Percentiles rank a stretch among this genome's conserved stretches.
phyloP scores from a whole-genome alignment of 352 stramenopile species.

The Phytophthora boehmeriae region DNA sequence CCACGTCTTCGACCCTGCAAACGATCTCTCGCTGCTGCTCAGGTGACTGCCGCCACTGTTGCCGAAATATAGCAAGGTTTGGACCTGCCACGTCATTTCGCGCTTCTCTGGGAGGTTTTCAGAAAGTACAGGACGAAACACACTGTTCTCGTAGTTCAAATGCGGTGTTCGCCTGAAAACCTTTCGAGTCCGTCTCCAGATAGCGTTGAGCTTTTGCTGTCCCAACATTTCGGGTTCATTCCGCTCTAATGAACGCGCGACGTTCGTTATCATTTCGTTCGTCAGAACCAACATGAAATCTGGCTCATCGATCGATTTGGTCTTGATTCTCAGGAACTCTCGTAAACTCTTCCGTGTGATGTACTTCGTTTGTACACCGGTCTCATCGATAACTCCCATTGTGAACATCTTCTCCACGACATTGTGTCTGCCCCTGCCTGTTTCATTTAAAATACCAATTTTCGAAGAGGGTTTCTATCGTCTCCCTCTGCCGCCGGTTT shows the following conservation, averaged over 20 bases:
- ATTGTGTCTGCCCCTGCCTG: not conserved
- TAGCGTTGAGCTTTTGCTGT: constrained; percentile 7
- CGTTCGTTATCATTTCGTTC: constrained; percentile 4
- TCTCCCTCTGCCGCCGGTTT: too few relatives aligned
- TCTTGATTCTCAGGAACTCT: constrained; percentile 8
- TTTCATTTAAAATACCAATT: not conserved
- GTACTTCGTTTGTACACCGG: not conserved
- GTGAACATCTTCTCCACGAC: constrained; percentile 2
- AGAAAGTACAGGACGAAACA: constrained; percentile 2
- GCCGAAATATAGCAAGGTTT: constrained; percentile 11
- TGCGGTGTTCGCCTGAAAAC: not conserved
- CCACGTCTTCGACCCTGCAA: not conserved
- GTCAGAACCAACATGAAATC: constrained; percentile 14
- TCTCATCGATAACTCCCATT: not conserved
- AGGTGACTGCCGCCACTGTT: not conserved
- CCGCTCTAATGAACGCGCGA: not conserved
- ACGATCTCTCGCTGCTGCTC: constrained; percentile 15
- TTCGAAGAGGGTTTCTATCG: too few relatives aligned
- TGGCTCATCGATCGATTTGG: not conserved
- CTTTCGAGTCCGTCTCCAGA: constrained; percentile 10
- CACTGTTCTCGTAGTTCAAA: not conserved
- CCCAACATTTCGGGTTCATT: not conserved
- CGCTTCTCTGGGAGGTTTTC: not conserved
- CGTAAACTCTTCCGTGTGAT: constrained; percentile 4
- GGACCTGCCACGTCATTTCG: constrained; percentile 10